Base-by-base conservation (phyloP, 441 rosid species). In the Populus hybrid region DNA sequence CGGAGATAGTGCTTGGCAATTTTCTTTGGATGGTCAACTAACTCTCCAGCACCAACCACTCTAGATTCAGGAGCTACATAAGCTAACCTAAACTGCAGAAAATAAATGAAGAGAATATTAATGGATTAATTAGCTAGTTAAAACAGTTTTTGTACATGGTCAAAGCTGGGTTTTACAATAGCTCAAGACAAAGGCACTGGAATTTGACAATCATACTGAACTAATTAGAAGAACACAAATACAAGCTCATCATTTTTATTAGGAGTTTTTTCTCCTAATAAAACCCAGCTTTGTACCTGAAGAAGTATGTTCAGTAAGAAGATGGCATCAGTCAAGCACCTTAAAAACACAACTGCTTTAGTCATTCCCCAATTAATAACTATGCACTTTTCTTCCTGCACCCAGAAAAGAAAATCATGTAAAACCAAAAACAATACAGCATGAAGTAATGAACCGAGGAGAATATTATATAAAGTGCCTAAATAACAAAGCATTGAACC, bases 31-130 rank as follows among this genome's bases (percentile, higher is more conserved):
- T 92, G 88, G 82, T 90, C 98, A 85, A 92, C 99, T 72, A 95
- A 86, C 84, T 90, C 95, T 68, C 99, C 98, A 77, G 97, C 96
- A 80, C 98, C 98, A 84, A 91, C 88, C 40, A 90, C 94, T 40
- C 79, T 86, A 68, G 96, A 89, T 82, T 93, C 97, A 0, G 92
- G 97, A 83, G 97, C 94, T 75, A 93, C 79, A 82, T 89, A 95
- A 38, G 98, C 97, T 86, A 95, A 76, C 76, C 90, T 90, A 82
- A 92, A 93, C 98, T 95, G 92, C 24, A n/a, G 23, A 59, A 8
- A 59, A 59, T 21, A 3, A 61, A 61, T 61, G 26, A 61, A 61
- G 5, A 61, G 24, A 21, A 61, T 61, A n/a, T 21, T 8, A 21
- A 7, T 21, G 26, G 24, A 21, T n/a, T 21, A 61, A 61, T 61